Percentiles rank a stretch among this genome's conserved stretches.
Conservation (phyloP, 2,329 filamentous ascomycete genomes). For the Penicillium verrucosum region DNA sequence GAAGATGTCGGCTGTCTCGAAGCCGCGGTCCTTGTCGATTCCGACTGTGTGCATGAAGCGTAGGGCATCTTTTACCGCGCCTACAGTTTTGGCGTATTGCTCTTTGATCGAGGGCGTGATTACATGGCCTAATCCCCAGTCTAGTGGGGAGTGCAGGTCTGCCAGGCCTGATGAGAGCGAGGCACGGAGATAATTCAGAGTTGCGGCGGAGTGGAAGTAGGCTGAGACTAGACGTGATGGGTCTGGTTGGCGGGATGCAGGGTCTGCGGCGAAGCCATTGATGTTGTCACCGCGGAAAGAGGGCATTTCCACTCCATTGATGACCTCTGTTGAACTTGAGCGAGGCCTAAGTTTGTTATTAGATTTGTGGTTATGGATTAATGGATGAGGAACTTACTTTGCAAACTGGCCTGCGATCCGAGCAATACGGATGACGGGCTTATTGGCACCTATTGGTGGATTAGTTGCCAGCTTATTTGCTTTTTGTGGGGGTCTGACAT, state of each 20-base stretch:
- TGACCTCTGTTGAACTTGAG: conserved; percentile 78
- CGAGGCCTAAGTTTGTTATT: conserved; percentile 54
- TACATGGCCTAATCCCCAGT: conserved; percentile 93
- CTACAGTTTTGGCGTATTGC: conserved; percentile 82
- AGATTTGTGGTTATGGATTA: not conserved
- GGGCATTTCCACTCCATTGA: conserved; percentile 76
- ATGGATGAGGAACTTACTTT: conserved; percentile 50
- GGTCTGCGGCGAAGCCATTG: conserved; percentile 69
- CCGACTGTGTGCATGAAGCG: conserved; percentile 94
- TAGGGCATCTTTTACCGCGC: conserved; percentile 82
- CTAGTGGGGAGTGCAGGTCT: conserved; percentile 86
- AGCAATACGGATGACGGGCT: conserved; percentile 86
- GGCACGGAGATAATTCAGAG: conserved; percentile 86
- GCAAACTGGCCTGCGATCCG: conserved; percentile 97
- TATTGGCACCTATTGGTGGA: conserved; percentile 50
- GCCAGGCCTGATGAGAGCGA: conserved; percentile 84
- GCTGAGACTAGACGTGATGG: conserved; percentile 81
- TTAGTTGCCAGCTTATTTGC: not conserved
- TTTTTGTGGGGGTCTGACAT: conserved; percentile 39
- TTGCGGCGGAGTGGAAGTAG: conserved; percentile 94
- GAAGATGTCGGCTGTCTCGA: conserved; percentile 91
- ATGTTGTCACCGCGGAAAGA: conserved; percentile 95
- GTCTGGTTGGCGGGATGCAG: conserved; percentile 74
- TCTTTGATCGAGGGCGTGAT: conserved; percentile 76
- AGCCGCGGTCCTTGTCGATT: conserved; percentile 75